Percentiles rank a stretch among this genome's conserved stretches.
phyloP scores from a whole-genome alignment of 2,329 filamentous ascomycete species.

The Microdochium paspali region DNA sequence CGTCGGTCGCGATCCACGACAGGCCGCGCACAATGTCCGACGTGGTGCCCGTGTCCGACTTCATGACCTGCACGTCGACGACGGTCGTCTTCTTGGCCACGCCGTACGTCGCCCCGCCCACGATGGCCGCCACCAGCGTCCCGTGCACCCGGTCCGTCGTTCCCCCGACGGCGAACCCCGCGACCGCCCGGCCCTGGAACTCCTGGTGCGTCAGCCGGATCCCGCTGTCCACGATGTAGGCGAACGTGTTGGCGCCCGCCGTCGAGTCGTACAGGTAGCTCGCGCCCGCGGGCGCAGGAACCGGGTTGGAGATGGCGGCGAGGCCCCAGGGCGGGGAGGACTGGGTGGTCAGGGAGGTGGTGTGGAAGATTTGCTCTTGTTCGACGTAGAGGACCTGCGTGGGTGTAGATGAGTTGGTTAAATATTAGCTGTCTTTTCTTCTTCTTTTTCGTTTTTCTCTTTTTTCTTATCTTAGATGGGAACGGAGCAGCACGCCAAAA shows the following conservation, averaged over 20 bases:
- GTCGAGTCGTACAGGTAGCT: constrained; percentile 8
- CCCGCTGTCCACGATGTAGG: constrained; percentile 31
- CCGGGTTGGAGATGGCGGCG: constrained; percentile 11
- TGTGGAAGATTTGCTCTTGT: background rate
- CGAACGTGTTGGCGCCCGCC: constrained; percentile 12
- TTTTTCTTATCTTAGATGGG: background rate
- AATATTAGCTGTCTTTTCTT: constrained; percentile 21
- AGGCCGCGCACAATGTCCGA: constrained; percentile 5
- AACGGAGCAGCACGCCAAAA: background rate
- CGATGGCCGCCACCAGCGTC: constrained; percentile 6
- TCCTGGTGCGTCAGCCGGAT: constrained; percentile 21
- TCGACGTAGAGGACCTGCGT: constrained; percentile 19
- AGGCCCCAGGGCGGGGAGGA: constrained; percentile 10
- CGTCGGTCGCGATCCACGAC: constrained; percentile 6
- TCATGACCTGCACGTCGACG: constrained; percentile 14
- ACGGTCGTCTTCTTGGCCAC: constrained; percentile 11
- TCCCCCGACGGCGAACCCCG: constrained; percentile 4
- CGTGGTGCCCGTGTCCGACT: constrained; percentile 1
- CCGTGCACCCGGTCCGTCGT: constrained; percentile 10
- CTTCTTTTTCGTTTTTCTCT: background rate
- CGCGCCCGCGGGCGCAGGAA: background rate
- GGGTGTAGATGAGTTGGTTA: constrained; percentile 38
- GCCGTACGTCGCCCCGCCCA: constrained; percentile 10
- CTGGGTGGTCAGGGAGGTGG: background rate
- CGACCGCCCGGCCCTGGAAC: constrained; percentile 9